phyloP scores from a whole-genome alignment of 345 rosid genomes.

The Hypericum androsaemum region DNA sequence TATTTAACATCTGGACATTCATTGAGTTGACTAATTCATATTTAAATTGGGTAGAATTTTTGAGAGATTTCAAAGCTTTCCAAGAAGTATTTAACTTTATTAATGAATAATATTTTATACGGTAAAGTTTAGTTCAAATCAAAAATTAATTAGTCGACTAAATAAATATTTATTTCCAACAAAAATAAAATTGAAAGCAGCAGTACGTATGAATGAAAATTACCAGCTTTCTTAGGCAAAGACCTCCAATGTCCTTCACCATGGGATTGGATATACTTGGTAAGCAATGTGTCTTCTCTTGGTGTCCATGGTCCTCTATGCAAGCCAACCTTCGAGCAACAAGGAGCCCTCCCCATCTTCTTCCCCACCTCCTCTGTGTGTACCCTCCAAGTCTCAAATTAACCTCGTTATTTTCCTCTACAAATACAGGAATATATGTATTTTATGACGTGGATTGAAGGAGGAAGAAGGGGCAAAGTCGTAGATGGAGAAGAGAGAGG shows the following conservation, averaged over 20 bases:
- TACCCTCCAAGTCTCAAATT: not conserved
- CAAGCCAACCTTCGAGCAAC: conserved; percentile 54
- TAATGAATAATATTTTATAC: too few relatives aligned
- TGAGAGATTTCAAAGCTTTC: too few relatives aligned
- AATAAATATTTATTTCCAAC: not conserved
- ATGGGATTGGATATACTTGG: conserved; percentile 36
- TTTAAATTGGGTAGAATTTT: too few relatives aligned
- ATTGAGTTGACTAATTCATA: too few relatives aligned
- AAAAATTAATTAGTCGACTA: not conserved
- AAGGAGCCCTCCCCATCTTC: conserved; percentile 49
- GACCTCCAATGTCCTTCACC: conserved; percentile 64
- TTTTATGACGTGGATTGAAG: too few relatives aligned
- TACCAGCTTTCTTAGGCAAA: conserved; percentile 55
- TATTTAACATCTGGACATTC: too few relatives aligned
- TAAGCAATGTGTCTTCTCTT: conserved; percentile 48
- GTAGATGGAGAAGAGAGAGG: too few relatives aligned
- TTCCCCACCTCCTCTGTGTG: conserved; percentile 15
- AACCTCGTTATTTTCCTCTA: too few relatives aligned
- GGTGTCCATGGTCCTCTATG: conserved; percentile 60
- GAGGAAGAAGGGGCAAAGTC: too few relatives aligned
- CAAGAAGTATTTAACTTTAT: too few relatives aligned
- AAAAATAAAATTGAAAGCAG: too few relatives aligned
- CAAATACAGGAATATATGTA: too few relatives aligned
- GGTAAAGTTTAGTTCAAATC: not conserved
- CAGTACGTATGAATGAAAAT: not conserved